A percentile compares a stretch with the other conserved stretches of the same genome.
Evolutionary conservation across 1,284 basidiomycete species (phyloP).

Genomic region (Rhodotorula sp.): DNA sequence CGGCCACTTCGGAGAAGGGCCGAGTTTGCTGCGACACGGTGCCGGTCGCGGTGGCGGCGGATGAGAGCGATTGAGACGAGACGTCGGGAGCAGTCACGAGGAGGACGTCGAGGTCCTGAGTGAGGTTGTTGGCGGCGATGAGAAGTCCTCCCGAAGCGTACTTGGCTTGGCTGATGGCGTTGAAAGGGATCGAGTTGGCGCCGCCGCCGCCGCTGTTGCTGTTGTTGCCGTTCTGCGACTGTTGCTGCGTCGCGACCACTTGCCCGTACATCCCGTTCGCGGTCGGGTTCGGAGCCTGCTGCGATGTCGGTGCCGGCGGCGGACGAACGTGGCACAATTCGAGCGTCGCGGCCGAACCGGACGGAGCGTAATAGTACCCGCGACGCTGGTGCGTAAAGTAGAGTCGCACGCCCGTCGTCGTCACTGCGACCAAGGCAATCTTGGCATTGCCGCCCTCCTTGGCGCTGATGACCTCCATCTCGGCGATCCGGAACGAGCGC

Average conservation of each 20-base stretch:
- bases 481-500: constrained; percentile 47
- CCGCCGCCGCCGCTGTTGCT: constrained; percentile 3
- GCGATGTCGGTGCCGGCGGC: constrained; percentile 58
- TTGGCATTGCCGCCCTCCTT: constrained; percentile 59
- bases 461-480: constrained; percentile 49
- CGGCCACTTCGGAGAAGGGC: constrained; percentile 61
- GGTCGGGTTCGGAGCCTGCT: constrained; percentile 55
- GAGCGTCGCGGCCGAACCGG: constrained; percentile 51
- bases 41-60: constrained; percentile 11
- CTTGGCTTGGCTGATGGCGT: constrained; percentile 57
- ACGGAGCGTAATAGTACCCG: constrained; percentile 43
- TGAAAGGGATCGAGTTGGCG: constrained; percentile 35
- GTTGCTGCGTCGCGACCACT: constrained; percentile 10
- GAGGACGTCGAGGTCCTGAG: constrained; percentile 70
- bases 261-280: constrained; percentile 31
- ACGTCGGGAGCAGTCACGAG: constrained; percentile 75
- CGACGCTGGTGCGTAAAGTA: constrained; percentile 63
- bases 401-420: constrained; percentile 71
- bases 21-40: constrained; percentile 1
- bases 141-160: constrained; percentile 60
- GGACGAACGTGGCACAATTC: constrained; percentile 72
- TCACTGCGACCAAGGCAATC: constrained; percentile 66
- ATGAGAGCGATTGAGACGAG: constrained; percentile 33
- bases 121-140: constrained; percentile 58
- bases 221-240: constrained; percentile 26